Percentiles rank a stretch among this genome's conserved stretches.
These are phyloP conservation scores for Fonsecaea nubica DNA, from an alignment of 2,329 filamentous ascomycete species.

Conservation along the genomic window DNA sequence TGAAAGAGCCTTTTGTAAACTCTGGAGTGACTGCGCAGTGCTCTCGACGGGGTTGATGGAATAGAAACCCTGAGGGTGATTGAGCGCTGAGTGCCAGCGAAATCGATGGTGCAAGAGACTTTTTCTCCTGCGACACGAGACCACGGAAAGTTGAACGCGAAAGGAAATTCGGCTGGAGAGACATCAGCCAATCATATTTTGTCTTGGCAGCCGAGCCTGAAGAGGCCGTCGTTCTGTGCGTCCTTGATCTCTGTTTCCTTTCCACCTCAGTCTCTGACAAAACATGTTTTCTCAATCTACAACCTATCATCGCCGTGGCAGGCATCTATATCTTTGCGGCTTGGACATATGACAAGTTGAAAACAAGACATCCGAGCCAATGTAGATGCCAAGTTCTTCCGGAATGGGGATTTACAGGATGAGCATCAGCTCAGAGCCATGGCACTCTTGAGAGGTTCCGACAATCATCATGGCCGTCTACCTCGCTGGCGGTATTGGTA, in stretches of 20 bases:
- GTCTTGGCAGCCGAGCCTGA: conserved; percentile 13
- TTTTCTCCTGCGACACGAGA: conserved; percentile 40
- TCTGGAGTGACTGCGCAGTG: conserved; percentile 20
- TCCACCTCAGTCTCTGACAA: neutral
- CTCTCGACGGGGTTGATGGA: neutral
- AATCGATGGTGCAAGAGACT: conserved; percentile 20
- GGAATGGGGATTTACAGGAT: neutral
- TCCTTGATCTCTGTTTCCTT: neutral
- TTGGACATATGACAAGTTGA: neutral
- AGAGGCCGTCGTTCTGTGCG: neutral
- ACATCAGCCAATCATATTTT: conserved; percentile 11
- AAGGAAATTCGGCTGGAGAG: conserved; percentile 31
- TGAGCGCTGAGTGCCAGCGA: conserved; percentile 9
- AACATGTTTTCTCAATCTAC: neutral
- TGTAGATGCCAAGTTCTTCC: neutral
- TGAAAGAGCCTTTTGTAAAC: conserved; percentile 13
- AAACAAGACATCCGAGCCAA: neutral
- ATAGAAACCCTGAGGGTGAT: neutral
- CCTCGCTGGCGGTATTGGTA: conserved; percentile 6
- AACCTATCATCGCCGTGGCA: neutral
- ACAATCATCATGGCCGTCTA: conserved; percentile 11
- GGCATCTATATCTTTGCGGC: neutral
- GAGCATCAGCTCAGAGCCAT: too few species aligned
- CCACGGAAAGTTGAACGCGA: conserved; percentile 22
- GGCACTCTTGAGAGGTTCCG: neutral